Percentiles rank a stretch among this genome's conserved stretches.
phyloP scores from a whole-genome alignment of 2,329 filamentous ascomycete species.

The Trichoderma sp. region DNA sequence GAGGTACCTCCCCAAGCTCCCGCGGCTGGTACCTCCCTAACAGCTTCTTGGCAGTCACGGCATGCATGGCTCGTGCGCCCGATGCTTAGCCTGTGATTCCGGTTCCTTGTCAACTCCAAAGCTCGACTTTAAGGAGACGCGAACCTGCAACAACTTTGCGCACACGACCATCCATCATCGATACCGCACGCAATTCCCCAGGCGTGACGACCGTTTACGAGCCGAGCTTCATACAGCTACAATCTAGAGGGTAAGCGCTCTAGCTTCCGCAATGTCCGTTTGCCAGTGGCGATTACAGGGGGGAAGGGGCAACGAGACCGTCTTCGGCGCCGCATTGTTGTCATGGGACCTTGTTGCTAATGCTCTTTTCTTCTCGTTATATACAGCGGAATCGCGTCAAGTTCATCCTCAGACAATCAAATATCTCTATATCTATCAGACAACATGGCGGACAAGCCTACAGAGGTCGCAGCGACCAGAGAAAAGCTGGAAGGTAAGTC shows the following conservation, averaged over 20 bases:
- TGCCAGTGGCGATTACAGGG: neutral
- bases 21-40: neutral
- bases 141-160: neutral
- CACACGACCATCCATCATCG: neutral
- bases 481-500: constrained; percentile 73
- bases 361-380: neutral
- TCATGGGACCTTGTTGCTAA: neutral
- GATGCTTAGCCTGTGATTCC: neutral
- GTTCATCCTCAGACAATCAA: neutral
- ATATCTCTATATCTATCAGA: neutral
- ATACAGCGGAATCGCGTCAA: neutral
- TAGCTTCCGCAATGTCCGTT: neutral
- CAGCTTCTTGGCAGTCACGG: neutral
- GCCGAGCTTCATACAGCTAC: neutral
- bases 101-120: neutral
- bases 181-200: neutral
- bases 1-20: neutral
- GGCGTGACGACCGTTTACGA: neutral
- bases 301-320: neutral
- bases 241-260: neutral
- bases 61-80: neutral
- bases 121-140: neutral
- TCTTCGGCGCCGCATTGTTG: neutral
- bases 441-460: constrained; percentile 41
- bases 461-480: constrained; percentile 50